Evolutionary conservation across 78 protist species (phyloP).

Genomic region (Isochrysis galbana): DNA sequence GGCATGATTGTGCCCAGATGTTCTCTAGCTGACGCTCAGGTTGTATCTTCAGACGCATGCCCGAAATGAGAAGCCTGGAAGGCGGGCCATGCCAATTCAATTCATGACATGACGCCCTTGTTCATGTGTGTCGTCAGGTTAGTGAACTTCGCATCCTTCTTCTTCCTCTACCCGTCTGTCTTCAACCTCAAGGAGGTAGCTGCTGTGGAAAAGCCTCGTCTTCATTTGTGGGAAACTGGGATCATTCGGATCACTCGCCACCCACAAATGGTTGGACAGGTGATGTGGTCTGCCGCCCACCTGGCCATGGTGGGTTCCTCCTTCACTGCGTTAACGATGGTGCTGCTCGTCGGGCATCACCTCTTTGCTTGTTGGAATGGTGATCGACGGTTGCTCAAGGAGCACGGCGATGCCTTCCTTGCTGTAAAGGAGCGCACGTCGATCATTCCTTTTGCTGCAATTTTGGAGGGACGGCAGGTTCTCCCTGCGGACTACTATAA

Average conservation of each 20-base stretch:
- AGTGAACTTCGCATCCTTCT: background rate
- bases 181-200: conserved; percentile 9
- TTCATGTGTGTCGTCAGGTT: background rate
- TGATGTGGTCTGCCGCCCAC: background rate
- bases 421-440: background rate
- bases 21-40: no score
- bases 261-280: conserved; percentile 23
- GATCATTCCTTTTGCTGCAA: background rate
- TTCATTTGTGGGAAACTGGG: conserved; percentile 1
- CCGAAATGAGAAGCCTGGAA: no score
- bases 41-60: no score
- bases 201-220: background rate
- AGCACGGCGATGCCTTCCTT: background rate
- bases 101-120: no score
- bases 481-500: background rate
- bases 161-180: conserved; percentile 13
- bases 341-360: conserved; percentile 16
- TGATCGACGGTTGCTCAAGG: background rate
- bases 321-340: background rate
- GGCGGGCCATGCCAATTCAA: no score
- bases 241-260: conserved; percentile 27
- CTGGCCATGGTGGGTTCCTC: background rate
- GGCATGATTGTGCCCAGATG: no score
- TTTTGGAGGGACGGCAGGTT: background rate
- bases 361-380: conserved; percentile 3